Base-by-base conservation (phyloP, 306 rosid genomes). In the Quercus mongolica region DNA sequence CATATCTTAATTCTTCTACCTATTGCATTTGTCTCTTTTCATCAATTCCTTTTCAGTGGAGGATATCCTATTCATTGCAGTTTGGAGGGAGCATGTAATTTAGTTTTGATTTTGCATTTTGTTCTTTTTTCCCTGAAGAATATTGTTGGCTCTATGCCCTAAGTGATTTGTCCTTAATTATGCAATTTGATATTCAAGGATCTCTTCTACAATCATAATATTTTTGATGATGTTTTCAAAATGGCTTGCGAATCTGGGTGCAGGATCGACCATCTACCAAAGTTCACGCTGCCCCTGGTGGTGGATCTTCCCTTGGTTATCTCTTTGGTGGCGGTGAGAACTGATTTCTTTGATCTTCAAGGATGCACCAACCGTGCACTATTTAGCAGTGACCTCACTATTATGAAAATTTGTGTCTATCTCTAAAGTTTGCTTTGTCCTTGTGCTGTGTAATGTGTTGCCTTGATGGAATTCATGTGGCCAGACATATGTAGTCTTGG, bases 181-280 rank as follows among this genome's bases (percentile, higher is more conserved):
- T 31, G 38, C 70, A 9, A 5, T 33, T 28, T 17, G 25, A 10
- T 26, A 44, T 33, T 25, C 3, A 17, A 19, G 30, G 35, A 6
- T 41, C 26, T 46, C n/a, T 62, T 76, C 21, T 9, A 15, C 14
- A 2, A 28, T 20, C 23, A 10, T 28, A n/a, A 51, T 15, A 28
- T 52, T 18, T 18, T 41, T 35, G 19, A 20, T 56, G 4, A 67
- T 77, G 44, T 57, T 46, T 19, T 25, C 25, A 64, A 19, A 33
- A 33, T 33, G 65, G 6, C 35, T 67, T 67, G 51, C 1, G 10
- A 18, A 30, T 35, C 51, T 35, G 72, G 74, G 71, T 77, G 85
- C 85, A 92, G 97, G 97, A 92, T 83, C 97, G 97, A 41, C 93
- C 97, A 67, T 92, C 93, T 4, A 92, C 94, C 59, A 90, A 92